Evolutionary conservation across 2,329 filamentous ascomycete genomes (phyloP).

Genomic region (Arthrobotrys pseudoclavata): DNA sequence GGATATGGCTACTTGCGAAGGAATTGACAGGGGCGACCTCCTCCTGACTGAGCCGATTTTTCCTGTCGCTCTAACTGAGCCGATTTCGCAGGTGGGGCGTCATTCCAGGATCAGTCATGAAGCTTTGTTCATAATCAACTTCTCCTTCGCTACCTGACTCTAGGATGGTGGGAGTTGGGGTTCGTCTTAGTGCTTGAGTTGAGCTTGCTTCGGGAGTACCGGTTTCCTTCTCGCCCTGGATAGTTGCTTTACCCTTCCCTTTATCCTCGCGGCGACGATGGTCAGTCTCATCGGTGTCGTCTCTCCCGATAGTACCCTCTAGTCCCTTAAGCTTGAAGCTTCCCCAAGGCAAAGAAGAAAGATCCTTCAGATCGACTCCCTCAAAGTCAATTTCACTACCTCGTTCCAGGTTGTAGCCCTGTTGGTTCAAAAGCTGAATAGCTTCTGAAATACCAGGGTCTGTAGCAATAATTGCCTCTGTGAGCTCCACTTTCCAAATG

Average conservation of each 20-base stretch:
- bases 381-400: slow-evolving; percentile 23
- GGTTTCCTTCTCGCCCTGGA: not conserved
- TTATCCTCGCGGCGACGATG: not conserved
- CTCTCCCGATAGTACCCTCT: not conserved
- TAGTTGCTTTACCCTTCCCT: slow-evolving; percentile 2
- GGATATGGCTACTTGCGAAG: not conserved
- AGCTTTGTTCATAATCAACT: slow-evolving; percentile 26
- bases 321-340: slow-evolving; percentile 10
- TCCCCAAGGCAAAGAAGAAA: slow-evolving; percentile 36
- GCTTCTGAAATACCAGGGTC: slow-evolving; percentile 25
- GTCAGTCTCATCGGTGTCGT: not conserved
- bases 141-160: slow-evolving; percentile 16
- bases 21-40: not conserved
- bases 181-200: not conserved
- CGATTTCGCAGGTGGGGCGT: slow-evolving; percentile 13
- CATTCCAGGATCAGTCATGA: slow-evolving; percentile 37
- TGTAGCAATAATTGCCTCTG: slow-evolving; percentile 24
- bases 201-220: too few relatives aligned
- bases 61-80: slow-evolving; percentile 2
- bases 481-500: slow-evolving; percentile 36
- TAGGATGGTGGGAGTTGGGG: not conserved
- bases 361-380: slow-evolving; percentile 24
- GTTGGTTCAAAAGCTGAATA: not conserved
- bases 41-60: not conserved
- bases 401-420: not conserved